Percentiles rank a stretch among this genome's conserved stretches.
Conservation (phyloP, 345 rosid genomes). For the Aethionema arabicum region DNA sequence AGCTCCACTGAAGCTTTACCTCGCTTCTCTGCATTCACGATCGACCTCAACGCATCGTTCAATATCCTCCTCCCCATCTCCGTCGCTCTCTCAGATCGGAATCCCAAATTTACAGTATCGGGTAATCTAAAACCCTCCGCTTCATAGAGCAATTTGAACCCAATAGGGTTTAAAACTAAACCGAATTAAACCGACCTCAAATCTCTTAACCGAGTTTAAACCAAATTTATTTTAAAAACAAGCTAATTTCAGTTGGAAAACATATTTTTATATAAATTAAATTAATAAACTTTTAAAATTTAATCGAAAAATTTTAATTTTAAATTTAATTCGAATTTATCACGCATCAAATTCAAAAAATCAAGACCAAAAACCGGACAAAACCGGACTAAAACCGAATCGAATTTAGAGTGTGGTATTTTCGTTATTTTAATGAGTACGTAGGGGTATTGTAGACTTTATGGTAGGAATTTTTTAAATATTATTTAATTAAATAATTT, state of each 20-base stretch:
- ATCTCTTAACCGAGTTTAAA: too few species aligned
- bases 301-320: too few species aligned
- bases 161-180: background rate
- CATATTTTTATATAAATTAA: too few species aligned
- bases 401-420: background rate
- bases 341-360: too few species aligned
- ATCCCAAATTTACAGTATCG: conserved; percentile 20
- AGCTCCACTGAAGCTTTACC: conserved; percentile 73
- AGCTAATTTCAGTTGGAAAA: too few species aligned
- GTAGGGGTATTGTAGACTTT: conserved; percentile 26
- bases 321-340: too few species aligned
- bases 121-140: conserved; percentile 18
- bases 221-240: too few species aligned
- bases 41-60: conserved; percentile 79
- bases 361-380: too few species aligned
- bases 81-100: conserved; percentile 28
- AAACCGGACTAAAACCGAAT: too few species aligned
- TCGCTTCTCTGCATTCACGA: conserved; percentile 89
- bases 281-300: too few species aligned
- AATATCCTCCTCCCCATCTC: conserved; percentile 87
- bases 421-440: background rate
- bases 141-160: background rate
- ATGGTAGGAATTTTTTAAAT: background rate
- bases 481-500: background rate
- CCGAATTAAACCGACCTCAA: too few species aligned